Conservation (phyloP, 805 yeast species). For the Suhomyces sp. region DNA sequence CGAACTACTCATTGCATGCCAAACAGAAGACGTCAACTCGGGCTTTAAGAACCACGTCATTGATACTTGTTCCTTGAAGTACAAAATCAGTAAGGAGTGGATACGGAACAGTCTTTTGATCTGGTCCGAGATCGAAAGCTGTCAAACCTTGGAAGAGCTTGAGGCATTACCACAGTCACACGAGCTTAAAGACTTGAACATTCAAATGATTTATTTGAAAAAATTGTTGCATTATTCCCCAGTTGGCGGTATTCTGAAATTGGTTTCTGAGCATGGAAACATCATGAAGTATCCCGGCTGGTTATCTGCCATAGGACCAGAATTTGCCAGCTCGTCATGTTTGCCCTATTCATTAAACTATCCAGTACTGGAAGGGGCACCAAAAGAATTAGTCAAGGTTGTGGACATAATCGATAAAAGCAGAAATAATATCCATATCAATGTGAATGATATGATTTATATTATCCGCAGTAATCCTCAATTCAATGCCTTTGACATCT, state of each 20-base stretch:
- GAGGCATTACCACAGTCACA: not conserved
- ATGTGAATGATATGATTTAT: slow-evolving; percentile 11
- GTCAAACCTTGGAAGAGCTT: slow-evolving; percentile 6
- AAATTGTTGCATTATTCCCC: slow-evolving; percentile 1
- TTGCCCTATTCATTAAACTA: too few relatives aligned
- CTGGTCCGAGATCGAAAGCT: slow-evolving; percentile 6
- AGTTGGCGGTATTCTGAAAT: not conserved
- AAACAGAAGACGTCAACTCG: slow-evolving; percentile 4
- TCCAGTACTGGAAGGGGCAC: too few relatives aligned
- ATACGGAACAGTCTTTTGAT: slow-evolving; percentile 5
- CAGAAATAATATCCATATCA: slow-evolving; percentile 5
- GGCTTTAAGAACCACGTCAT: slow-evolving; percentile 13
- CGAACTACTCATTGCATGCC: slow-evolving; percentile 24
- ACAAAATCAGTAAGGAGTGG: slow-evolving; percentile 7
- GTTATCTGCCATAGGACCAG: slow-evolving; percentile 7
- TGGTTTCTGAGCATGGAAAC: not conserved
- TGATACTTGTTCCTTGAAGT: slow-evolving; percentile 13
- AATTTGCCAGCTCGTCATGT: slow-evolving; percentile 1
- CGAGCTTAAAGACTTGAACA: not conserved
- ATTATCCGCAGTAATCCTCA: slow-evolving; percentile 5
- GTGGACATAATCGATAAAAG: too few relatives aligned
- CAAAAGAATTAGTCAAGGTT: too few relatives aligned
- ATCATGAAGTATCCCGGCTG: slow-evolving; percentile 12
- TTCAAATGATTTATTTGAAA: slow-evolving; percentile 9
- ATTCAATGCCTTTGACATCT: slow-evolving; percentile 8